A percentile compares a stretch with the other conserved stretches of the same genome.
Evolutionary conservation across 495 filamentous ascomycete genomes (phyloP).

Genomic region (Tuber aestivum): DNA sequence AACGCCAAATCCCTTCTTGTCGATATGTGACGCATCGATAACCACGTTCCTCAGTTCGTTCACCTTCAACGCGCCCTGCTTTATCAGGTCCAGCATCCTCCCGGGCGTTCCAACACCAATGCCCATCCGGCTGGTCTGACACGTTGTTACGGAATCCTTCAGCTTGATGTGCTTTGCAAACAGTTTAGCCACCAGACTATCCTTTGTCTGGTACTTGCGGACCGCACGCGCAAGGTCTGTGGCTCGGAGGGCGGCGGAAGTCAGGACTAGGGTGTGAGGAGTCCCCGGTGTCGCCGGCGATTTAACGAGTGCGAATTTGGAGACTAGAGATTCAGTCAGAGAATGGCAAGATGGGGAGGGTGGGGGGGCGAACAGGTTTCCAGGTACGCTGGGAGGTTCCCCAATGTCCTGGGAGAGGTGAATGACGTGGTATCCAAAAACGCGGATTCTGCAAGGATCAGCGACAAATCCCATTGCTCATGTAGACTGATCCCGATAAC

Average conservation of each 20-base stretch:
- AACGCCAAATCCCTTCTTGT: conserved; percentile 84
- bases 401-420: conserved; percentile 54
- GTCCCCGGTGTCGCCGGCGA: conserved; percentile 64
- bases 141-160: conserved; percentile 71
- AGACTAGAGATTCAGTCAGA: background rate
- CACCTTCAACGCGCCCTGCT: conserved; percentile 66
- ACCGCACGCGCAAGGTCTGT: conserved; percentile 70
- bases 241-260: conserved; percentile 71
- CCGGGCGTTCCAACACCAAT: conserved; percentile 86
- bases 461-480: background rate
- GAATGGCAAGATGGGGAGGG: background rate
- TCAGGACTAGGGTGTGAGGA: conserved; percentile 80
- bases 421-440: conserved; percentile 72
- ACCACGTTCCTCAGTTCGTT: conserved; percentile 69
- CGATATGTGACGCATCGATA: conserved; percentile 81
- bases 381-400: conserved; percentile 70
- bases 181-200: conserved; percentile 73
- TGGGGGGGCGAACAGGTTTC: conserved; percentile 46
- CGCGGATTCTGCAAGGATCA: conserved; percentile 47
- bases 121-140: conserved; percentile 63
- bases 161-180: conserved; percentile 99
- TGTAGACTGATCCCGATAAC: no score
- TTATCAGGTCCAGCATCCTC: conserved; percentile 71
- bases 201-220: conserved; percentile 69
- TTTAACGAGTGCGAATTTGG: conserved; percentile 50